A percentile compares a stretch with the other conserved stretches of the same genome.
Evolutionary conservation across 768 basidiomycete species (phyloP).

Genomic region (Inosperma sp.): DNA sequence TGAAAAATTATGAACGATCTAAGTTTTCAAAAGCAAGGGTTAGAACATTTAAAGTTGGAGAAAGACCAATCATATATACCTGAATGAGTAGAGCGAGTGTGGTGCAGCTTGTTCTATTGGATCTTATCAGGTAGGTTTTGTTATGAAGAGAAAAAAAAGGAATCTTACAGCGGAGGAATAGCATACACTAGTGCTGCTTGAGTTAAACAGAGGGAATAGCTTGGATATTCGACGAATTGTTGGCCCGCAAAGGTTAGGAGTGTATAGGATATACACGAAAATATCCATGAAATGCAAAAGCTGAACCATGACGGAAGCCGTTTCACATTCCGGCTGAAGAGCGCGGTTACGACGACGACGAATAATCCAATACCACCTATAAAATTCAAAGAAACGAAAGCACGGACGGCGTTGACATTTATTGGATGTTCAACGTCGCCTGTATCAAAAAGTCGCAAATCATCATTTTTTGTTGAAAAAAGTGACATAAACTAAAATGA

Average conservation of each 20-base stretch:
- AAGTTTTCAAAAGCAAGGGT: not conserved
- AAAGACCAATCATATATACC: constrained; percentile 1
- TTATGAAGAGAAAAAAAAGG: not conserved
- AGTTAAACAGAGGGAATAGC: constrained; percentile 25
- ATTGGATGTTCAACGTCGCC: not conserved
- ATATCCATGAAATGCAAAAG: constrained; percentile 35
- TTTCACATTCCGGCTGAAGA: constrained; percentile 24
- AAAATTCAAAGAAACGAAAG: constrained; percentile 31
- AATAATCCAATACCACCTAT: constrained; percentile 27
- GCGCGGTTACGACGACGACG: constrained; percentile 27
- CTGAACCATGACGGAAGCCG: constrained; percentile 36
- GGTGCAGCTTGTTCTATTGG: constrained; percentile 16
- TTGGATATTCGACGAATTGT: constrained; percentile 20
- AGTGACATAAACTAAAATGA: not conserved
- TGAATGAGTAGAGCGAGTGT: constrained; percentile 23
- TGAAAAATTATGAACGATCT: constrained; percentile 20
- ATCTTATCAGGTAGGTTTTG: not conserved
- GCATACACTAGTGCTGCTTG: constrained; percentile 34
- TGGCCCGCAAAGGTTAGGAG: constrained; percentile 32
- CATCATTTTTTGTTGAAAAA: not conserved
- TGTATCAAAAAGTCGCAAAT: not conserved
- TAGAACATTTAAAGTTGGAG: not conserved
- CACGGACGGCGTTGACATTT: constrained; percentile 17
- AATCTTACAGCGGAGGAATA: constrained; percentile 26
- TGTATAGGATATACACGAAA: constrained; percentile 33